Base-by-base conservation (phyloP, 139 green algal genomes). In the Picochlorum sp. region DNA sequence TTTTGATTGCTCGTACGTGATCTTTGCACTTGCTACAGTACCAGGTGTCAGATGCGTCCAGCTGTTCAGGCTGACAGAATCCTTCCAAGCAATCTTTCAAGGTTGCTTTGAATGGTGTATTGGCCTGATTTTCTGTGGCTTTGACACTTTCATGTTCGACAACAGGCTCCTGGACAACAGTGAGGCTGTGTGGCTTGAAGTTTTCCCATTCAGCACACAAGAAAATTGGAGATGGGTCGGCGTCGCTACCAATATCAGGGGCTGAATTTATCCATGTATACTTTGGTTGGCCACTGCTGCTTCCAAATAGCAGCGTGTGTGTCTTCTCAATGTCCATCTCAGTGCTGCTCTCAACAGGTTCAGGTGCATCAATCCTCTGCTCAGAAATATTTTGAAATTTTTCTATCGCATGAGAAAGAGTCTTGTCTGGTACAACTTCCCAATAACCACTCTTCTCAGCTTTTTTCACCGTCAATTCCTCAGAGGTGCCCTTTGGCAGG, bases 1-100 rank as follows among this genome's bases (percentile, higher is more conserved):
- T 95, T 81, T 97, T 97, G 62, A 68, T 63, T 2, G 87, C 87
- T 59, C 82, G 74, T 49, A 83, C 71, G 67, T 91, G 85, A 41
- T 73, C 57, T 81, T 95, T 94, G 84, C 91, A 97, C 26, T 67
- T 62, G 20, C 74, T 77, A 72, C 92, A 98, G 74, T 89, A 95
- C 91, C 75, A 84, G 54, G 45, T 76, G 63, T 96, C 85, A 16
- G 72, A 76, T n/a, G 77, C 74, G n/a, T 72, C 82, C 60, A 96
- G 77, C 65, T 83, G 71, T 77, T 96, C 90, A 8, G 79, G 74
- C 65, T 85, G 71, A 74, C 87, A 71, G 73, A 90, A 92, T 11
- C 81, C 77, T 68, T 83, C 67, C 45, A 57, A 4, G 9, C n/a
- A 66, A 31, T 66, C 60, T 44, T 57, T 57, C 60, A 66, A 44